Percentiles rank a stretch among this genome's conserved stretches.
phyloP scores from a whole-genome alignment of 805 yeast genomes.

The Blastobotrys parvus region DNA sequence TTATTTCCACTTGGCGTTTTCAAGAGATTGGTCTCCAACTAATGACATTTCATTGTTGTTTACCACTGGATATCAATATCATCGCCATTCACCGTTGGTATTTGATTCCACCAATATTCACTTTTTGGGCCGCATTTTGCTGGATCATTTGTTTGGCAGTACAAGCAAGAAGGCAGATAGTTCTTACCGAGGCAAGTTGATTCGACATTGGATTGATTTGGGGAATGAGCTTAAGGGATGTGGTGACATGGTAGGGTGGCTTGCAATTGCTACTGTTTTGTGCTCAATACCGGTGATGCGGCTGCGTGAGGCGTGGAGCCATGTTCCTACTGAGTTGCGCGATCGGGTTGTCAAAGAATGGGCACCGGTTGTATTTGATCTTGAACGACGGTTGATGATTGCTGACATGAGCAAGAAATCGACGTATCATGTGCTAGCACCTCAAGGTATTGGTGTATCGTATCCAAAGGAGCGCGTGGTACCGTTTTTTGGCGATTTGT shows the following conservation, averaged over 20 bases:
- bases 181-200: conserved; percentile 45
- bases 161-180: conserved; percentile 26
- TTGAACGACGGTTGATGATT: conserved; percentile 65
- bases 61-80: conserved; percentile 34
- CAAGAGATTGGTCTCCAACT: conserved; percentile 68
- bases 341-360: conserved; percentile 67
- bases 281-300: conserved; percentile 79
- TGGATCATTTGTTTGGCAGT: conserved; percentile 52
- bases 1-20: conserved; percentile 57
- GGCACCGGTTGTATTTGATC: conserved; percentile 88
- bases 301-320: conserved; percentile 64
- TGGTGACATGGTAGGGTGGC: conserved; percentile 94
- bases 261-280: conserved; percentile 75
- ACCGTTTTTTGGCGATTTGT: conserved; percentile 85
- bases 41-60: conserved; percentile 69
- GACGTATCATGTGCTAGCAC: conserved; percentile 69
- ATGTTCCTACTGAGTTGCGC: conserved; percentile 50
- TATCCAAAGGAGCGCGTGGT: conserved; percentile 72
- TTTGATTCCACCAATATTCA: conserved; percentile 69
- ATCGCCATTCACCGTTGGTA: conserved; percentile 63
- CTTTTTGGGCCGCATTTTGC: conserved; percentile 62
- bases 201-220: conserved; percentile 77
- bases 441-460: conserved; percentile 74
- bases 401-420: conserved; percentile 48
- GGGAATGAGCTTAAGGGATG: conserved; percentile 68